phyloP scores from a whole-genome alignment of 2,329 filamentous ascomycete genomes.

The Triangularia setosa region DNA sequence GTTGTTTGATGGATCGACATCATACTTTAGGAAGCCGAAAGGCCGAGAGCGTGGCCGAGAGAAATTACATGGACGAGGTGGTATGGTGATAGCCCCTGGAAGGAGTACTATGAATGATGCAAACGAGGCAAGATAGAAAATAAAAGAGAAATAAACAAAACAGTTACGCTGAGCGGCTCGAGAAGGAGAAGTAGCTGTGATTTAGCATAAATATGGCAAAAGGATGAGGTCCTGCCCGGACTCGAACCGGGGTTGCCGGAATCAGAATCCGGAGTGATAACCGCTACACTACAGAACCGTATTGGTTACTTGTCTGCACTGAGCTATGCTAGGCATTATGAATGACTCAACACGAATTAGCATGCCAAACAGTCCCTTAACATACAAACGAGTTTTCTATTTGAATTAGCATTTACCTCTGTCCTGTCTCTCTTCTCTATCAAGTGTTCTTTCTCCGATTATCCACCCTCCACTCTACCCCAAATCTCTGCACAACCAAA shows the following conservation, averaged over 20 bases:
- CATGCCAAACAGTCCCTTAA: background rate
- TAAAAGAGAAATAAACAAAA: background rate
- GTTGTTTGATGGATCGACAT: background rate
- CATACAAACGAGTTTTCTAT: background rate
- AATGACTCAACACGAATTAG: background rate
- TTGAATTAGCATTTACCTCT: background rate
- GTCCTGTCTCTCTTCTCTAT: too few species aligned
- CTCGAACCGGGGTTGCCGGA: slow-evolving; percentile 9
- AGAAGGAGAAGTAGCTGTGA: background rate
- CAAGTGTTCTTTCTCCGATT: background rate
- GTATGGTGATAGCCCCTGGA: background rate
- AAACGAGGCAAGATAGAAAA: background rate
- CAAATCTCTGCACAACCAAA: slow-evolving; percentile 8
- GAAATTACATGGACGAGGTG: background rate
- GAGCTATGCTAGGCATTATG: background rate
- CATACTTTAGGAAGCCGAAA: background rate
- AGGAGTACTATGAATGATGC: background rate
- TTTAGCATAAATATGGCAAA: background rate
- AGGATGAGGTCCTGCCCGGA: slow-evolving; percentile 6
- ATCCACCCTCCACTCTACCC: slow-evolving; percentile 4
- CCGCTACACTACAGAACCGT: slow-evolving; percentile 8
- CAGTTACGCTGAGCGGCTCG: too few species aligned
- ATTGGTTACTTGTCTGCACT: background rate
- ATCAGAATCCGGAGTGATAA: slow-evolving; percentile 11
- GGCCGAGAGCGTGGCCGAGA: background rate